Evolutionary conservation across 352 stramenopile genomes (phyloP).

Genomic region (Phytophthora quininea): DNA sequence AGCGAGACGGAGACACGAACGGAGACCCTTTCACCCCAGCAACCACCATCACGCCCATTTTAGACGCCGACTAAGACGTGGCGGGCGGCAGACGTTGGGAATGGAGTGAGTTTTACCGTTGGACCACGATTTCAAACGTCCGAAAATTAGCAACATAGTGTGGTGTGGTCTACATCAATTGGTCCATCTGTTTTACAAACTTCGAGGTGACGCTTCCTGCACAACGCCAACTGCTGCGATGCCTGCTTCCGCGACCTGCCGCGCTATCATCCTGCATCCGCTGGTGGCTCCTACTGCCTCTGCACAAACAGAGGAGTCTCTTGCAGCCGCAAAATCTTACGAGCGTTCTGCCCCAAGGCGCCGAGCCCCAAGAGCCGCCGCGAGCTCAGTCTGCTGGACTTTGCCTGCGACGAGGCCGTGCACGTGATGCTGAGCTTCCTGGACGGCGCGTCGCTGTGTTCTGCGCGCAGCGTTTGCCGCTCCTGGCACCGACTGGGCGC

Average conservation of each 20-base stretch:
- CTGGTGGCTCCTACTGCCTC: conserved; percentile 33
- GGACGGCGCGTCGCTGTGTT: conserved; percentile 70
- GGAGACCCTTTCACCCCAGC: conserved; percentile 3
- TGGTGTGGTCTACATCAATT: too few species aligned
- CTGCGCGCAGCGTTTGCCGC: conserved; percentile 60
- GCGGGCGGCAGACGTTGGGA: too few species aligned
- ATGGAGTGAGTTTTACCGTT: too few species aligned
- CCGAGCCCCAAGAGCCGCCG: conserved; percentile 1
- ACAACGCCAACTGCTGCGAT: not conserved
- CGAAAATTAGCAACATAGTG: too few species aligned
- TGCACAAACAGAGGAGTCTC: conserved; percentile 36
- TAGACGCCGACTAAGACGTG: too few species aligned
- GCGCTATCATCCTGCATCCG: conserved; percentile 75
- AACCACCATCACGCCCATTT: conserved; percentile 30
- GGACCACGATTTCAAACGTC: too few species aligned
- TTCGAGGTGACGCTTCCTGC: not conserved
- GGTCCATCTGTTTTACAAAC: not conserved
- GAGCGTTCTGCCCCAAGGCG: conserved; percentile 9
- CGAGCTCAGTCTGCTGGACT: conserved; percentile 59
- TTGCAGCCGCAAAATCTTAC: conserved; percentile 46
- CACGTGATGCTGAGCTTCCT: conserved; percentile 68
- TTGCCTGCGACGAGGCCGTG: conserved; percentile 79
- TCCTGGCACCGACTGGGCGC: conserved; percentile 56
- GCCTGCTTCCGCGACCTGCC: conserved; percentile 14
- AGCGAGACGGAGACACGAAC: conserved; percentile 29